These are phyloP conservation scores for Ceratocystis cacaofunesta DNA, from an alignment of 2,329 filamentous ascomycete species.

Conservation along the genomic window DNA sequence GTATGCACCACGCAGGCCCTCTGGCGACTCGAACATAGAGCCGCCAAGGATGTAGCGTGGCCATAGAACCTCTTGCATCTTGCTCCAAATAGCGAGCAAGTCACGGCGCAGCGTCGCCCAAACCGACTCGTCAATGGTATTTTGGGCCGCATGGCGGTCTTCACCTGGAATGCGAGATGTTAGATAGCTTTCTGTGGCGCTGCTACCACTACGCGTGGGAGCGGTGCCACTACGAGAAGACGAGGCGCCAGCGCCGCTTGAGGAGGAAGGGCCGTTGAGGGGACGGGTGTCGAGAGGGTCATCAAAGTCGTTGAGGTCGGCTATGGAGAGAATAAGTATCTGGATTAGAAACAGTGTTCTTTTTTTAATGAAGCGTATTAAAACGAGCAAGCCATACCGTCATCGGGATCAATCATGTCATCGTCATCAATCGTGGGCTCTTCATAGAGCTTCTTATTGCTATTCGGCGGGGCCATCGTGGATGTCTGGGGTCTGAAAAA, in stretches of 20 bases:
- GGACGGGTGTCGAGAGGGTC: constrained; percentile 71
- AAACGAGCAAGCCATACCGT: constrained; percentile 38
- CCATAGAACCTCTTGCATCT: constrained; percentile 94
- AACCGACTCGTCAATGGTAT: constrained; percentile 92
- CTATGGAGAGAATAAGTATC: constrained; percentile 28
- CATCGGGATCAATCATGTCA: constrained; percentile 65
- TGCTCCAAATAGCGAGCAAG: constrained; percentile 85
- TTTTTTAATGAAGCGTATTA: neutral
- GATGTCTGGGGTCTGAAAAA: neutral
- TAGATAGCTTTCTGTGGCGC: constrained; percentile 62
- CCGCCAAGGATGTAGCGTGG: constrained; percentile 79
- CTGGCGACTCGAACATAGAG: constrained; percentile 44
- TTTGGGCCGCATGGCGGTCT: constrained; percentile 74
- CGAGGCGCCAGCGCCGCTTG: constrained; percentile 27
- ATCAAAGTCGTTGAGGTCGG: constrained; percentile 83
- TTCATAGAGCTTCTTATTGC: constrained; percentile 14
- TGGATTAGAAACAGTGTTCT: neutral
- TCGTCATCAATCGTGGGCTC: constrained; percentile 42
- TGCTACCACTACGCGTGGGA: constrained; percentile 23
- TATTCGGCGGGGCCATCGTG: constrained; percentile 17
- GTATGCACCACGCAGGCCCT: constrained; percentile 44
- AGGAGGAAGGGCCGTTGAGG: constrained; percentile 49
- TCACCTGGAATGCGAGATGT: constrained; percentile 84
- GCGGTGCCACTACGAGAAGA: neutral
- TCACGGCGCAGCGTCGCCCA: constrained; percentile 96